Evolutionary conservation across 2,329 filamentous ascomycete genomes (phyloP), one percentile per base, ranked within the genome.

Genomic region (Pleoardoris graminearum): DNA sequence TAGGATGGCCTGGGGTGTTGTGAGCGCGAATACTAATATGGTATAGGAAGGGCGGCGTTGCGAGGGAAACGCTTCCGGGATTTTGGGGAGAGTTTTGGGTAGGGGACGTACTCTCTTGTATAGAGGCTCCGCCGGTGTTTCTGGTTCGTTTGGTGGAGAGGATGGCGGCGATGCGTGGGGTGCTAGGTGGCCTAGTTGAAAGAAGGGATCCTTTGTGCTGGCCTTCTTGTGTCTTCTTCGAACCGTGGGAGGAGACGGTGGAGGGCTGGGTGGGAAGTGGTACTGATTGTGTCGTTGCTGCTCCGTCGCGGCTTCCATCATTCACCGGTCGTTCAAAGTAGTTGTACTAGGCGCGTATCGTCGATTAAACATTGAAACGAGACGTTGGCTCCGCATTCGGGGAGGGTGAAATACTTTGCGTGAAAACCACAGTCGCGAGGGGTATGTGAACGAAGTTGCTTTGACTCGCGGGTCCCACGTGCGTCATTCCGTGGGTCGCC

Each of bases 141-240:
- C 29, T 16, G 53, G 3, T n/a, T 44, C 47, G 27, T 46, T 43
- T 17, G 44, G 38, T 5, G 57, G 54, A n/a, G 59, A 57, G 8
- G 52, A 29, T 19, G 44, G 44, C 21, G 10, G 51, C 41, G 10
- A 53, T 10, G 54, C 46, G 4, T 49, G 12, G 2, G 49, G 7
- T 46, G 53, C 55, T 2, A 36, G 25, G 12, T 49, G 7, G 29
- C 55, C 44, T 12, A 65, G 55, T 6, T 61, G 51, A 30, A 58
- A 44, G 50, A 66, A 65, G 2, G 62, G 63, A 36, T 66, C 63
- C 17, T 30, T 33, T 16, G 25, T 16, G 19, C 53, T 47, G 46
- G 29, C 29, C 32, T 62, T 57, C 37, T 57, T 58, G 37, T 48
- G 58, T 10, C 51, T 36, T 35, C 48, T 43, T 10, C 32, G 43